These are phyloP conservation scores for Capsella rubella DNA, from an alignment of 441 rosid species.

Conservation along the genomic window DNA sequence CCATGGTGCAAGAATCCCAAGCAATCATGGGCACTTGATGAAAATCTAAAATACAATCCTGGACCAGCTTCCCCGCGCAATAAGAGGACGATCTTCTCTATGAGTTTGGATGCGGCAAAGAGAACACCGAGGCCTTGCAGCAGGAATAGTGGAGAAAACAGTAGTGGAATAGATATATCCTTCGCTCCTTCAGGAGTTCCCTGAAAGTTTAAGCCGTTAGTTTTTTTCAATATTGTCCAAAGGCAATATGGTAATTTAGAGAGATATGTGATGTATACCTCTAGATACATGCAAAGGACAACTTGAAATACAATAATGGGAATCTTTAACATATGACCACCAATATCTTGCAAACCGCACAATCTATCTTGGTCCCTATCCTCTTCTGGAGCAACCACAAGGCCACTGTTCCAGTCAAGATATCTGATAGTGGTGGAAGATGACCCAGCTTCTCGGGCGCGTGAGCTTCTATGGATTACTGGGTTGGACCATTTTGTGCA, in stretches of 20 bases:
- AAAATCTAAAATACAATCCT: constrained; percentile 77
- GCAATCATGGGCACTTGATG: constrained; percentile 81
- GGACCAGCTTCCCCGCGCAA: constrained; percentile 74
- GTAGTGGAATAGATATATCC: constrained; percentile 75
- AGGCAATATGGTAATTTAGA: constrained; percentile 9
- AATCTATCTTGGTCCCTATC: constrained; percentile 62
- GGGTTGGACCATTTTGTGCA: constrained; percentile 99
- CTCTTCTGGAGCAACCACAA: constrained; percentile 71
- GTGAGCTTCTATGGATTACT: constrained; percentile 75
- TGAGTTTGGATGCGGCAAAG: constrained; percentile 75
- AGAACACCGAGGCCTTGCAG: constrained; percentile 89
- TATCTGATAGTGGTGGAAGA: constrained; percentile 74
- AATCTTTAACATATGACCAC: constrained; percentile 93
- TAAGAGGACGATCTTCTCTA: constrained; percentile 79
- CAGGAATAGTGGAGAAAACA: constrained; percentile 90
- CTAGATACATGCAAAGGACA: constrained; percentile 89
- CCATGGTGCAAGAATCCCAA: constrained; percentile 96
- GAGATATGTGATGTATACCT: constrained; percentile 58
- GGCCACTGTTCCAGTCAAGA: constrained; percentile 94
- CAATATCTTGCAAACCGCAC: constrained; percentile 89
- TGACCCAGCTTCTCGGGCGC: constrained; percentile 62
- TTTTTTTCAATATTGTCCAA: constrained; percentile 23
- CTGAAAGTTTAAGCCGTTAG: constrained; percentile 56
- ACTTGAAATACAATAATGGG: constrained; percentile 88
- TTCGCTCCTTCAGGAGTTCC: constrained; percentile 89